Base-by-base conservation (phyloP, 352 stramenopile species). In the Blastocystis hominis region DNA sequence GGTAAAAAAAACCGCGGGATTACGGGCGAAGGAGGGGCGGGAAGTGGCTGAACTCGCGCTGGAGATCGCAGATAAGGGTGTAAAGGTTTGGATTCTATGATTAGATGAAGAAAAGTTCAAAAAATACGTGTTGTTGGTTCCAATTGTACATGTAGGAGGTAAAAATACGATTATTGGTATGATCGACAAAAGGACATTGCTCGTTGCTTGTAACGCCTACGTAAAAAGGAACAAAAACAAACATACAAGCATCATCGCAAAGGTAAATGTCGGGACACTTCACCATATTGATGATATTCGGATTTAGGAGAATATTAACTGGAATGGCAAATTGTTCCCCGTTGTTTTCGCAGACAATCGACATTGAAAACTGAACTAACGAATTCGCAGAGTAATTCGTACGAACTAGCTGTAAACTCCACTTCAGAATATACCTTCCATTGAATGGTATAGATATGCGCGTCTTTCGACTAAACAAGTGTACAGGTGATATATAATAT, bases 21-120 rank as follows among this genome's bases (percentile, higher is more conserved):
- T 42, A 80, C 70, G 47, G 13, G 30, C 56, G 70, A 62, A 80
- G 70, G 30, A 80, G n/a, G 3, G 70, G 70, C 24, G 70, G 47
- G 47, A 42, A 80, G 6, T 72, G n/a, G 9, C 24, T 47, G 62
- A 72, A 72, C 10, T 46, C 62, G 9, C n/a, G 13, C n/a, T 59
- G 50, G n/a, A 59, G 50, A 59, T 59, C n/a, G 50, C 50, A 59
- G 13, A 59, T 59, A n/a, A 59, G n/a, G n/a, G 13, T 59, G 50
- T 59, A 59, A 20, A 59, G 50, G 50, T 1, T 3, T 13, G 13
- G 13, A n/a, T 59, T 59, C 50, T 59, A 59, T 30, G 24, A 30
- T 30, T 30, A 30, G 24, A 59, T 59, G 50, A 59, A 59, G 1
- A 59, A n/a, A 1, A 59, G 13, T 59, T 59, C 50, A 59, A 59